These are phyloP conservation scores for Leptographium lundbergii DNA, from an alignment of 2,329 filamentous ascomycete species.

Conservation along the genomic window DNA sequence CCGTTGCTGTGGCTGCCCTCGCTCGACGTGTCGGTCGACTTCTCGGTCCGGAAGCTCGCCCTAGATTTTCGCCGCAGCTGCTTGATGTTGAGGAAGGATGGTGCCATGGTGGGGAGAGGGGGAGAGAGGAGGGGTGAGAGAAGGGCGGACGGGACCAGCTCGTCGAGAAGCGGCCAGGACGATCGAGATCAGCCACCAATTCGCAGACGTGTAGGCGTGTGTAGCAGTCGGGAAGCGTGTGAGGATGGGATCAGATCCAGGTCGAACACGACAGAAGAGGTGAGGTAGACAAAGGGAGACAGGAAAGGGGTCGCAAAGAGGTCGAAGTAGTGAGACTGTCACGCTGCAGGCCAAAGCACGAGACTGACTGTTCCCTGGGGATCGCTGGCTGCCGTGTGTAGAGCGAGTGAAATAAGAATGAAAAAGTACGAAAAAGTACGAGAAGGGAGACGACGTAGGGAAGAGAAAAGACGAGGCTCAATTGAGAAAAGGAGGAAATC, in stretches of 20 bases:
- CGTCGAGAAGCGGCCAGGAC: no score
- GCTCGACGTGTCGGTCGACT: slow-evolving; percentile 47
- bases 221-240: neutral
- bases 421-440: no score
- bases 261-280: neutral
- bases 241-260: neutral
- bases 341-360: neutral
- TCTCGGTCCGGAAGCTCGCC: slow-evolving; percentile 57
- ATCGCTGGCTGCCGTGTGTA: neutral
- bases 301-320: neutral
- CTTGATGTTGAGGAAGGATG: slow-evolving; percentile 55
- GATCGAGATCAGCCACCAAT: no score
- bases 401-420: neutral
- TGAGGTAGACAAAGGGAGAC: neutral
- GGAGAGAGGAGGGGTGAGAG: neutral
- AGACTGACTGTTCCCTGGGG: neutral
- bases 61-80: slow-evolving; percentile 65
- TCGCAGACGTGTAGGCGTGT: neutral
- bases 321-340: neutral
- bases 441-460: neutral
- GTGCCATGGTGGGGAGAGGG: slow-evolving; percentile 31
- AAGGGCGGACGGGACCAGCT: no score
- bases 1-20: slow-evolving; percentile 46
- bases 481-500: neutral
- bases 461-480: neutral